These are phyloP conservation scores for Suillus ampliporus DNA, from an alignment of 768 basidiomycete genomes.

Conservation along the genomic window DNA sequence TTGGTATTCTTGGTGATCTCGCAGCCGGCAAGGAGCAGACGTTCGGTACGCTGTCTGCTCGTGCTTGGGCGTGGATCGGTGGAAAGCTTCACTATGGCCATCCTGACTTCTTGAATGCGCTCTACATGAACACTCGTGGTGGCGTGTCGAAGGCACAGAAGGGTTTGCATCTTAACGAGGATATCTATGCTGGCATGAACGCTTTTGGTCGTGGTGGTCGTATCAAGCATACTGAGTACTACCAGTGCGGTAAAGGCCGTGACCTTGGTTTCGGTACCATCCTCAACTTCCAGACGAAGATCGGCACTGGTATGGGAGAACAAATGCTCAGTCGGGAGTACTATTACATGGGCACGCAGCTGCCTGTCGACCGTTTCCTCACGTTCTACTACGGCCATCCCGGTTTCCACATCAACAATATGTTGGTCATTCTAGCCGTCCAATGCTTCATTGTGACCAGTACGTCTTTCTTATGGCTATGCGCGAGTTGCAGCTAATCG, in stretches of 20 bases:
- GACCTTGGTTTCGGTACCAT: constrained; percentile 99
- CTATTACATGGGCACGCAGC: constrained; percentile 97
- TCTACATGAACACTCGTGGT: constrained; percentile 98
- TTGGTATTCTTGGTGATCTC: constrained; percentile 97
- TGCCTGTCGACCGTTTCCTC: constrained; percentile 97
- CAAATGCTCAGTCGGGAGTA: constrained; percentile 99
- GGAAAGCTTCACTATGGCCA: constrained; percentile 99
- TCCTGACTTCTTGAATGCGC: constrained; percentile 97
- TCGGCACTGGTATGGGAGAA: constrained; percentile 99
- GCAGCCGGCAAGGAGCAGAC: constrained; percentile 99
- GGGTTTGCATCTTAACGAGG: constrained; percentile 98
- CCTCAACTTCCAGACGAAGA: constrained; percentile 99
- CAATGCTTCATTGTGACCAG: constrained; percentile 94
- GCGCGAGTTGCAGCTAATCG: constrained; percentile 20
- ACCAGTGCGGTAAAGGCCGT: constrained; percentile 98
- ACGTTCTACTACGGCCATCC: constrained; percentile 99
- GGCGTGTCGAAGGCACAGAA: constrained; percentile 99
- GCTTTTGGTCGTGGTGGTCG: constrained; percentile 95
- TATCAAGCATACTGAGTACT: constrained; percentile 99
- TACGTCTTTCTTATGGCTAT: constrained; percentile 46
- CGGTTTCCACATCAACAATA: constrained; percentile 99
- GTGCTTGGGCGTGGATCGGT: constrained; percentile 95
- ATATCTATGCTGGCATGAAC: constrained; percentile 99
- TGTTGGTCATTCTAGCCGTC: constrained; percentile 96
- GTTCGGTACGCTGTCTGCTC: constrained; percentile 96